Percentiles rank a stretch among this genome's conserved stretches.
phyloP scores from a whole-genome alignment of 805 yeast species.

The Monosporozyma siamensis region DNA sequence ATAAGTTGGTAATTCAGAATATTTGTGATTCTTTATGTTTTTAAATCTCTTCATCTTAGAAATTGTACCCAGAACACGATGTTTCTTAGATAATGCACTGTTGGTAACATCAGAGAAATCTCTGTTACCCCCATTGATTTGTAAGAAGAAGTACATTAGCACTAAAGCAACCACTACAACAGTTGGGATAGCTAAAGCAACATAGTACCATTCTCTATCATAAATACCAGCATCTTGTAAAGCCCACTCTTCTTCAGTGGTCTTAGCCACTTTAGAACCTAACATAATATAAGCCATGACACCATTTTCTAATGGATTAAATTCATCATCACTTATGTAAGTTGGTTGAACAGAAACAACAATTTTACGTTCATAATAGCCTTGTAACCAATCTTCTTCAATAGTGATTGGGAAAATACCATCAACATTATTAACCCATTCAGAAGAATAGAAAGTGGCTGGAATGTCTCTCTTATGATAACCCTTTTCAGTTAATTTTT shows the following conservation, averaged over 20 bases:
- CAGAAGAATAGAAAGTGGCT: constrained; percentile 54
- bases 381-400: constrained; percentile 55
- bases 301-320: constrained; percentile 43
- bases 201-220: constrained; percentile 46
- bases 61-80: constrained; percentile 34
- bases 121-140: constrained; percentile 45
- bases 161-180: constrained; percentile 51
- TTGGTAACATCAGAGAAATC: constrained; percentile 40
- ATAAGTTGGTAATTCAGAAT: constrained; percentile 35
- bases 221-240: constrained; percentile 37
- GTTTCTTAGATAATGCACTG: constrained; percentile 29
- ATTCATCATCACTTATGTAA: constrained; percentile 53
- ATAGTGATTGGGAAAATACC: constrained; percentile 61
- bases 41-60: constrained; percentile 27
- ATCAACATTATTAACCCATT: constrained; percentile 54
- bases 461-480: constrained; percentile 37
- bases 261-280: constrained; percentile 35
- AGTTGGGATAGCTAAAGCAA: constrained; percentile 61
- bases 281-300: constrained; percentile 38
- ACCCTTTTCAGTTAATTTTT: constrained; percentile 47
- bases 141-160: constrained; percentile 56
- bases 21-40: constrained; percentile 31
- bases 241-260: constrained; percentile 36
- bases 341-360: constrained; percentile 70
- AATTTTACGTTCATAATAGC: constrained; percentile 43